Conservation (phyloP, 2,329 filamentous ascomycete species). For the Trichoderma cornu-damae region DNA sequence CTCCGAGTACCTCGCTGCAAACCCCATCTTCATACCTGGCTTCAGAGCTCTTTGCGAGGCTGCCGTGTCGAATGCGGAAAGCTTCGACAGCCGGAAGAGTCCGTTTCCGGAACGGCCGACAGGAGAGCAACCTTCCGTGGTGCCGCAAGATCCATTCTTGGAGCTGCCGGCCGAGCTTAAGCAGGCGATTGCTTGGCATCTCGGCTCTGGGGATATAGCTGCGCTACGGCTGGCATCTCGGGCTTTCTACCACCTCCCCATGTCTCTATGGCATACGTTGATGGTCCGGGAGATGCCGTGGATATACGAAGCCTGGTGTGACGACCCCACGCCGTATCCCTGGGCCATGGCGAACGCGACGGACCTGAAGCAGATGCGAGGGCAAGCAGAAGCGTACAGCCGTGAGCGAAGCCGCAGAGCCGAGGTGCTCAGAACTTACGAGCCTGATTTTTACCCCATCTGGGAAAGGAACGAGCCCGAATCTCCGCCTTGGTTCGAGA, state of each 20-base stretch:
- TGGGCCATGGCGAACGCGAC: slow-evolving; percentile 9
- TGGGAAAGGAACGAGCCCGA: slow-evolving; percentile 11
- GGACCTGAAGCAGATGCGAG: neutral
- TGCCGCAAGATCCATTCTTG: neutral
- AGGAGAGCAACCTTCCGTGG: neutral
- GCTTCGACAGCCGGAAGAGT: slow-evolving; percentile 3
- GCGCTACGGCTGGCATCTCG: slow-evolving; percentile 3
- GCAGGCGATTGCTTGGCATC: slow-evolving; percentile 10
- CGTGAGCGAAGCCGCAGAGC: neutral
- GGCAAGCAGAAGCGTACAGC: neutral
- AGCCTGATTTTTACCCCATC: neutral
- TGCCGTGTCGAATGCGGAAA: neutral
- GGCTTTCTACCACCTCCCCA: slow-evolving; percentile 13
- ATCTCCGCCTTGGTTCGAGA: slow-evolving; percentile 5
- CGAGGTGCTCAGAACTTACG: neutral
- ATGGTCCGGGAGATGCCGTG: slow-evolving; percentile 5
- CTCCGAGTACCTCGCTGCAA: slow-evolving; percentile 18
- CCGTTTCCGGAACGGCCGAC: neutral
- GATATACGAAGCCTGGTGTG: slow-evolving; percentile 18
- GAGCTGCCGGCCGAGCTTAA: slow-evolving; percentile 4
- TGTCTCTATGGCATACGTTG: slow-evolving; percentile 6
- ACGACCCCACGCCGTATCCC: neutral
- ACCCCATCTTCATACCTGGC: slow-evolving; percentile 17
- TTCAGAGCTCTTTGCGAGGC: slow-evolving; percentile 9
- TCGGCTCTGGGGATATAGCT: slow-evolving; percentile 12